Conservation (phyloP, 306 rosid genomes). For the Aeschynomene evenia region DNA sequence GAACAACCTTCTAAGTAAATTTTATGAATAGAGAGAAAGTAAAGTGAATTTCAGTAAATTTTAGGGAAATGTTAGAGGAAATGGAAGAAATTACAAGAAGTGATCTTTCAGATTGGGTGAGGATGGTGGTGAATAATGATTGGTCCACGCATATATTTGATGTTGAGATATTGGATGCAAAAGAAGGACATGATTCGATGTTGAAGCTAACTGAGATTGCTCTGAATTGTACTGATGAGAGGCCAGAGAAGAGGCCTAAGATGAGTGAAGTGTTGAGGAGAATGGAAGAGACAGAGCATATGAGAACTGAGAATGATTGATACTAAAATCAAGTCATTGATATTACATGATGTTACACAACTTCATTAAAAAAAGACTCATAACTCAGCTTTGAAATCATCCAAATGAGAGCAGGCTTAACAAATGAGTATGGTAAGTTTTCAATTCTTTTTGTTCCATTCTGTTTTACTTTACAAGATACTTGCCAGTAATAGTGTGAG, state of each 20-base stretch:
- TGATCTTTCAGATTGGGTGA: slow-evolving; percentile 75
- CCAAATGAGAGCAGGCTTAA: slow-evolving; percentile 18
- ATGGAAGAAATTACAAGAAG: slow-evolving; percentile 37
- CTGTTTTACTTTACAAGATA: too few relatives aligned
- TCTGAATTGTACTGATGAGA: slow-evolving; percentile 58
- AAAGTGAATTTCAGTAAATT: too few relatives aligned
- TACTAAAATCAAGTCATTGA: too few relatives aligned
- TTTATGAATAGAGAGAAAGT: too few relatives aligned
- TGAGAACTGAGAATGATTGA: slow-evolving; percentile 34
- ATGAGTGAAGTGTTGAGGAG: slow-evolving; percentile 53
- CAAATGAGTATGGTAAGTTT: background rate
- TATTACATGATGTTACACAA: too few relatives aligned
- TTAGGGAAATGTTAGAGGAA: slow-evolving; percentile 39
- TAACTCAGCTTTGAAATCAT: background rate
- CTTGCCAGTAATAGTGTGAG: too few relatives aligned
- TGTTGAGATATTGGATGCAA: slow-evolving; percentile 50
- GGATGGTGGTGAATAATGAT: slow-evolving; percentile 62
- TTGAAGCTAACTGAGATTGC: slow-evolving; percentile 61
- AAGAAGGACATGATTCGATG: slow-evolving; percentile 67
- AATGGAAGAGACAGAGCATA: slow-evolving; percentile 54
- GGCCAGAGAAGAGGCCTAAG: slow-evolving; percentile 55
- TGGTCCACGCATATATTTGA: slow-evolving; percentile 79
- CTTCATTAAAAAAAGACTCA: slow-evolving; percentile 3
- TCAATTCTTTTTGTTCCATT: background rate
- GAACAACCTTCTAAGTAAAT: too few relatives aligned